Percentiles rank a stretch among this genome's conserved stretches.
Evolutionary conservation across 345 rosid genomes (phyloP).

Genomic region (Lagerstroemia speciosa): DNA sequence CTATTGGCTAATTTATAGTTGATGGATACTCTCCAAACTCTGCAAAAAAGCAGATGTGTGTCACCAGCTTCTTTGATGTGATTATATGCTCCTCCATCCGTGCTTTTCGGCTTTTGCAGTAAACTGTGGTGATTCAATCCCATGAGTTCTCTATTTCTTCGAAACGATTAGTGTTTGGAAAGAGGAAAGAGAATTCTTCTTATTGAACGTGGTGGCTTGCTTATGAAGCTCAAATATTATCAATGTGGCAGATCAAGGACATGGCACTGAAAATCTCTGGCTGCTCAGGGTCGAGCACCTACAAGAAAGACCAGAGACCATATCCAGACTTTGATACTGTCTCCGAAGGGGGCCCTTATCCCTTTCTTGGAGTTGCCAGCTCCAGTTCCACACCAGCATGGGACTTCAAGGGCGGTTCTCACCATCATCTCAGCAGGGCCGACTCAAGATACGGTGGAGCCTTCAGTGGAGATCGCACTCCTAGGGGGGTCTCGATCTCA

Average conservation of each 20-base stretch:
- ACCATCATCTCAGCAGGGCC: slow-evolving; percentile 31
- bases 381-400: slow-evolving; percentile 89
- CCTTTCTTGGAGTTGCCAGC: slow-evolving; percentile 62
- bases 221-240: not conserved
- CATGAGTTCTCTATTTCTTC: not conserved
- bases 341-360: slow-evolving; percentile 75
- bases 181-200: not conserved
- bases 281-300: slow-evolving; percentile 61
- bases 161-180: not conserved
- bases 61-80: not conserved
- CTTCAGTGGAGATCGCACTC: slow-evolving; percentile 37
- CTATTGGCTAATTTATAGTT: not conserved
- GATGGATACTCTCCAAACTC: not conserved
- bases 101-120: not conserved
- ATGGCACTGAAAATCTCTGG: slow-evolving; percentile 89
- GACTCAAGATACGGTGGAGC: slow-evolving; percentile 40
- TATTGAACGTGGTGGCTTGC: not conserved
- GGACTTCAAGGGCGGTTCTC: slow-evolving; percentile 52
- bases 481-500: slow-evolving; percentile 42
- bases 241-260: slow-evolving; percentile 69
- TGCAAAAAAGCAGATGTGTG: not conserved
- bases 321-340: slow-evolving; percentile 67
- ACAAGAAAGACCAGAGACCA: slow-evolving; percentile 49
- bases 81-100: not conserved
- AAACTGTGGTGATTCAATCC: not conserved